Evolutionary conservation across 1,139 yeast genomes (phyloP), one percentile per base, ranked within the genome.

Genomic region (Candida sanyaensis): DNA sequence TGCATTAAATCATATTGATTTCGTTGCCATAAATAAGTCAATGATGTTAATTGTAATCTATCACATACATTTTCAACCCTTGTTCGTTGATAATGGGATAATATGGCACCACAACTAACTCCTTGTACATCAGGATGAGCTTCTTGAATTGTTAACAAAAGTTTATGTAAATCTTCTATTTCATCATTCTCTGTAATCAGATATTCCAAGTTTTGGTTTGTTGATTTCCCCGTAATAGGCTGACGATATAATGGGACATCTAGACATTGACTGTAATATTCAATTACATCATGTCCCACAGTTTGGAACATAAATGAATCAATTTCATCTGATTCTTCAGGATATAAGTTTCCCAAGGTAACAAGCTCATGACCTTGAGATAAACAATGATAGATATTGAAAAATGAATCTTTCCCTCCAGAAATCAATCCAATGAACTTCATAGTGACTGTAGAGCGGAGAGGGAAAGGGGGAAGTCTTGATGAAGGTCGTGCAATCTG

Each of bases 271-370:
- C 80, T 72, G 59, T 91, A 90, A 48, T 72, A 66, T 0, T 80
- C 77, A 5, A 93, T 76, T 4, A 89, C 81, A 55, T 87, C 90
- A 64, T 88, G 95, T 0, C 99, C 99, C n/a, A 93, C 99, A 0
- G 99, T 93, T 66, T 93, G 99, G 66, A 89, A 93, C 99, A 93
- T 93, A 64, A 87, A 93, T 47, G 97, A 88, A 66, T 93, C 97
- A 50, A 93, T 72, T 64, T 93, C 99, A 55, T 78, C 80, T 12
- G 60, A 55, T 21, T 66, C 62, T 7, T 74, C 71, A 2, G 99
- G 99, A 59, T 83, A 83, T 50, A 93, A 67, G 59, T 93, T 93
- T 0, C 91, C 99, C 44, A 93, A 66, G 0, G 97, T 97, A 0
- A 80, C 80, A 10, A 93, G 71, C 58, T 88, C 88, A 68, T 93